Percentiles rank a stretch among this genome's conserved stretches.
Conservation (phyloP, 345 rosid species). For the Garcia nutans region DNA sequence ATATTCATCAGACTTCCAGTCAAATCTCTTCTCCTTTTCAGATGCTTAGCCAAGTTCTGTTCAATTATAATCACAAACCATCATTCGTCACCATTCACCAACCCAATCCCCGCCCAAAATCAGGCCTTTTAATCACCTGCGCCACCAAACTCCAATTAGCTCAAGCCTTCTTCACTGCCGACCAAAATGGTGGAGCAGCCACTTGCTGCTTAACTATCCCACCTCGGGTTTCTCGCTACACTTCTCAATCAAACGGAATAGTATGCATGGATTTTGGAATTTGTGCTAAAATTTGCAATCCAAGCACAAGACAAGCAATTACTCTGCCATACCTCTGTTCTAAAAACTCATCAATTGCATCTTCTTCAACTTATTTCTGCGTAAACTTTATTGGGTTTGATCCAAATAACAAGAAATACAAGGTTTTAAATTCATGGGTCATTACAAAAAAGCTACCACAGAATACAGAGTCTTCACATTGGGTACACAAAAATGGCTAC, state of each 20-base stretch:
- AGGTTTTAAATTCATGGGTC: constrained; percentile 22
- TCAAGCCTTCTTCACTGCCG: constrained; percentile 16
- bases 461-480: constrained; percentile 20
- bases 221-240: constrained; percentile 21
- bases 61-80: background rate
- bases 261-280: constrained; percentile 29
- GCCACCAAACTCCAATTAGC: constrained; percentile 18
- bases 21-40: constrained; percentile 25
- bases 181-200: constrained; percentile 14
- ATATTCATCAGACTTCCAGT: constrained; percentile 17
- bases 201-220: constrained; percentile 4
- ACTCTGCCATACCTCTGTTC: constrained; percentile 11
- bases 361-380: constrained; percentile 9
- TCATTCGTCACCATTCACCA: constrained; percentile 5
- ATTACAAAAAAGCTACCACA: background rate
- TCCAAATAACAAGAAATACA: constrained; percentile 16
- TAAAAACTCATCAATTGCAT: constrained; percentile 10
- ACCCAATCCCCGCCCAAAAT: background rate
- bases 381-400: constrained; percentile 27
- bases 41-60: constrained; percentile 17
- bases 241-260: constrained; percentile 22
- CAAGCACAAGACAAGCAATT: constrained; percentile 17
- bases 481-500: constrained; percentile 25
- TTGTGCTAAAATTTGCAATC: constrained; percentile 25
- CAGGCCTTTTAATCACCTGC: constrained; percentile 12